phyloP scores from a whole-genome alignment of 768 basidiomycete species.

The Agaricus sinodeliciosus region DNA sequence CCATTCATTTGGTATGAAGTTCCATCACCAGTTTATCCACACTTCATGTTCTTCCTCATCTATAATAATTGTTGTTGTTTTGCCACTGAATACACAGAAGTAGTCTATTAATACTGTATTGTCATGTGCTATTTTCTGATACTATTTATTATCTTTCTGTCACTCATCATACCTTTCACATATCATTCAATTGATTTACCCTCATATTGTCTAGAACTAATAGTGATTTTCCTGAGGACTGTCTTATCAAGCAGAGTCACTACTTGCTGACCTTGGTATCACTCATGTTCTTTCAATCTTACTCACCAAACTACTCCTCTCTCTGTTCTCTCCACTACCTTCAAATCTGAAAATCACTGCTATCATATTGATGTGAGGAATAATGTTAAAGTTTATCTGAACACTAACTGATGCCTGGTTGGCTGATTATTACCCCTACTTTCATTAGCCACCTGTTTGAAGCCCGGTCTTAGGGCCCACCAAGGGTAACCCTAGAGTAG shows the following conservation, averaged over 20 bases:
- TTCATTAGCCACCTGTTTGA: too few species aligned
- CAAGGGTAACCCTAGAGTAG: too few species aligned
- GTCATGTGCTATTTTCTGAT: neutral
- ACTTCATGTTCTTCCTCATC: too few species aligned
- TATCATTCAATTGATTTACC: neutral
- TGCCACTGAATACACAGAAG: too few species aligned
- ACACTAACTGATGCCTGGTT: too few species aligned
- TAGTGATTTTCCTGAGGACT: constrained; percentile 54
- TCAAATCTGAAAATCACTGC: constrained; percentile 22
- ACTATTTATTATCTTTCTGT: neutral
- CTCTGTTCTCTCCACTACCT: constrained; percentile 21
- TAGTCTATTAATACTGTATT: too few species aligned
- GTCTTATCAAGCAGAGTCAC: constrained; percentile 39
- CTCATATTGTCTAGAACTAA: neutral
- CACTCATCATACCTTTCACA: neutral
- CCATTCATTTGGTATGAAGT: too few species aligned
- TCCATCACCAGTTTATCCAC: too few species aligned
- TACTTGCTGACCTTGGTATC: constrained; percentile 43
- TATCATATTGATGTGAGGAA: constrained; percentile 36
- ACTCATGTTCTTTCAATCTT: constrained; percentile 51
- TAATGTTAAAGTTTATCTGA: constrained; percentile 27
- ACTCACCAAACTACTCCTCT: constrained; percentile 37
- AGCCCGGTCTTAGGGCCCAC: too few species aligned
- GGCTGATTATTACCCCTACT: too few species aligned
- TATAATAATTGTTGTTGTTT: too few species aligned